phyloP scores from a whole-genome alignment of 345 rosid species.

The Litchi chinensis region DNA sequence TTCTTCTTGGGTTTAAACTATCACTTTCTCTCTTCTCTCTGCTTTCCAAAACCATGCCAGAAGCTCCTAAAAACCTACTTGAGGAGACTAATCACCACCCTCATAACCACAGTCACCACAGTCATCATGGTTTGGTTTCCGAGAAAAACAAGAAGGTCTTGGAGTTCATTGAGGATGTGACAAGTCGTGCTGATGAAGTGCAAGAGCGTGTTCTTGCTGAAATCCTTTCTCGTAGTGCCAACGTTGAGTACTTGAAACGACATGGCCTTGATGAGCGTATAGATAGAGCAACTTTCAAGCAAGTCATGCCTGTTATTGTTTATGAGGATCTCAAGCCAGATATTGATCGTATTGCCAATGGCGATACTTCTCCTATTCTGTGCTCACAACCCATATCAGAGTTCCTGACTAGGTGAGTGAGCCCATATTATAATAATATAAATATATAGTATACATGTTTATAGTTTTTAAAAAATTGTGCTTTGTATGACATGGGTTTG shows the following conservation, averaged over 20 bases:
- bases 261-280: constrained; percentile 43
- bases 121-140: constrained; percentile 10
- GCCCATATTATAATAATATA: neutral
- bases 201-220: constrained; percentile 47
- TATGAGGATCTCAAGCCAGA: constrained; percentile 54
- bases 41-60: constrained; percentile 40
- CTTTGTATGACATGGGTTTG: neutral
- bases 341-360: constrained; percentile 54
- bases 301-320: constrained; percentile 42
- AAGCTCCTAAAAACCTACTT: constrained; percentile 38
- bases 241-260: constrained; percentile 47
- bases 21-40: neutral
- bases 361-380: constrained; percentile 51
- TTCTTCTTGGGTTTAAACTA: neutral
- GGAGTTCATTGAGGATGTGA: constrained; percentile 48
- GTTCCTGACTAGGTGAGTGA: constrained; percentile 51
- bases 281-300: constrained; percentile 50
- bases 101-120: neutral
- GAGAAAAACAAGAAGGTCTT: constrained; percentile 39
- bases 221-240: constrained; percentile 44
- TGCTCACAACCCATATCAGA: constrained; percentile 60
- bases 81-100: neutral
- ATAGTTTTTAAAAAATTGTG: neutral
- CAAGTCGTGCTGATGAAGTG: constrained; percentile 36
- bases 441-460: neutral